Percentiles rank a stretch among this genome's conserved stretches.
phyloP scores from a whole-genome alignment of 1,139 yeast species.

The Magnusiomyces paraingens region DNA sequence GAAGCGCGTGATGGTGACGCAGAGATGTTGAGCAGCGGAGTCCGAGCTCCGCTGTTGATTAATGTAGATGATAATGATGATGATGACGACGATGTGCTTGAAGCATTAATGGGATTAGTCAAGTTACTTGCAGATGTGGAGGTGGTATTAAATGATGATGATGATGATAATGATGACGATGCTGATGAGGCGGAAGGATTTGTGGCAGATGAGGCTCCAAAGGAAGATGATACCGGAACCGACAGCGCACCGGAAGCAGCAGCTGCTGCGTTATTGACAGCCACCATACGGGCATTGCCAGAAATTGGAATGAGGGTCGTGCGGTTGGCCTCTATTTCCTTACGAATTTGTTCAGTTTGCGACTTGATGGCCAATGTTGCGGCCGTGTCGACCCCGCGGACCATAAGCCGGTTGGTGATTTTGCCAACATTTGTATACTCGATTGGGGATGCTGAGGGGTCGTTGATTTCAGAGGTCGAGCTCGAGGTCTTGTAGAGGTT shows the following conservation, averaged over 20 bases:
- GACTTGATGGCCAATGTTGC: slow-evolving; percentile 19
- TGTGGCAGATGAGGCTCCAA: slow-evolving; percentile 5
- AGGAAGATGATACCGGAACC: neutral
- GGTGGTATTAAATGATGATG: neutral
- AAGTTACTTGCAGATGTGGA: neutral
- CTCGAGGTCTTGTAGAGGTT: slow-evolving; percentile 11
- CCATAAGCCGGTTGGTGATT: slow-evolving; percentile 23
- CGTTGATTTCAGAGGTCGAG: slow-evolving; percentile 18
- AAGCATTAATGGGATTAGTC: neutral
- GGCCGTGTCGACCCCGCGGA: slow-evolving; percentile 14
- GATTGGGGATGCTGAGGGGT: slow-evolving; percentile 6
- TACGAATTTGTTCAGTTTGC: slow-evolving; percentile 19
- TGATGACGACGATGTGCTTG: neutral
- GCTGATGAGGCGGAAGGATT: neutral
- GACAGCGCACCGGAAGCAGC: slow-evolving; percentile 17
- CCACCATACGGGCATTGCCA: slow-evolving; percentile 10
- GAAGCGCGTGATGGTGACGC: slow-evolving; percentile 3
- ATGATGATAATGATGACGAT: neutral
- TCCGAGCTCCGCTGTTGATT: neutral
- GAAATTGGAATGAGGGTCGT: slow-evolving; percentile 21
- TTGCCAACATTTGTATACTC: slow-evolving; percentile 20
- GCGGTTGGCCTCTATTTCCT: slow-evolving; percentile 23
- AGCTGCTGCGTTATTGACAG: slow-evolving; percentile 9
- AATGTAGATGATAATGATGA: slow-evolving; percentile 5
- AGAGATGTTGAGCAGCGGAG: neutral